A percentile compares a stretch with the other conserved stretches of the same genome.
phyloP scores from a whole-genome alignment of 768 basidiomycete genomes.

The Tylopilus rubrobrunneus region DNA sequence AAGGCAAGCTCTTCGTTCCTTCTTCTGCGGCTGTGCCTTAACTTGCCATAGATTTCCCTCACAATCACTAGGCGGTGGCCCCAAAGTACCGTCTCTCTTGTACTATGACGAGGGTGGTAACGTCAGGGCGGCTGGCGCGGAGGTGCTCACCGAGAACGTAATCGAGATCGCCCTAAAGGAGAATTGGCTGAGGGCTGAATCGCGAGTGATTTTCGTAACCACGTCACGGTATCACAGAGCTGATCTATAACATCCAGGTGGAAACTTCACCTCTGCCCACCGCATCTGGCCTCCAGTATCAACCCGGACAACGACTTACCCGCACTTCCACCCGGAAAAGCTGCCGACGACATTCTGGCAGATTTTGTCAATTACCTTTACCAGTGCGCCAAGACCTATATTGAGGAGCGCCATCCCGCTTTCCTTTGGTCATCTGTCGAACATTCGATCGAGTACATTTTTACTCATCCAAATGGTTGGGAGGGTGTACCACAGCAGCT shows the following conservation, averaged over 20 bases:
- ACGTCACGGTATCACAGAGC: too few species aligned
- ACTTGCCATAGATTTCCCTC: too few species aligned
- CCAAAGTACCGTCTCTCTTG: background rate
- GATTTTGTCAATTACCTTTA: background rate
- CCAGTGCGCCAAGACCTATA: too few species aligned
- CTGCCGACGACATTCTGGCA: background rate
- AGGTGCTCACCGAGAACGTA: background rate
- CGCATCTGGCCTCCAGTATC: background rate
- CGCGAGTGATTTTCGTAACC: background rate
- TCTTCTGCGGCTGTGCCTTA: slow-evolving; percentile 1
- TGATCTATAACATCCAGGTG: background rate
- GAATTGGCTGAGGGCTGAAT: background rate
- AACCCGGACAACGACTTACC: background rate
- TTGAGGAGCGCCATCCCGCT: too few species aligned
- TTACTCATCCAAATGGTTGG: slow-evolving; percentile 22
- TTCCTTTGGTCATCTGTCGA: background rate
- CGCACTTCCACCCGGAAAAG: background rate
- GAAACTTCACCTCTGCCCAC: background rate
- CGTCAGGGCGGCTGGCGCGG: too few species aligned
- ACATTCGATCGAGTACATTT: slow-evolving; percentile 15
- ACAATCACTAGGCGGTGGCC: slow-evolving; percentile 26
- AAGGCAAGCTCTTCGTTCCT: background rate
- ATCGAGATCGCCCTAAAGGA: background rate
- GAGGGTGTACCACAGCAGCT: slow-evolving; percentile 16
- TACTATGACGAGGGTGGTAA: background rate